Evolutionary conservation across 768 basidiomycete species (phyloP).

Genomic region (Gymnopilus junonius): DNA sequence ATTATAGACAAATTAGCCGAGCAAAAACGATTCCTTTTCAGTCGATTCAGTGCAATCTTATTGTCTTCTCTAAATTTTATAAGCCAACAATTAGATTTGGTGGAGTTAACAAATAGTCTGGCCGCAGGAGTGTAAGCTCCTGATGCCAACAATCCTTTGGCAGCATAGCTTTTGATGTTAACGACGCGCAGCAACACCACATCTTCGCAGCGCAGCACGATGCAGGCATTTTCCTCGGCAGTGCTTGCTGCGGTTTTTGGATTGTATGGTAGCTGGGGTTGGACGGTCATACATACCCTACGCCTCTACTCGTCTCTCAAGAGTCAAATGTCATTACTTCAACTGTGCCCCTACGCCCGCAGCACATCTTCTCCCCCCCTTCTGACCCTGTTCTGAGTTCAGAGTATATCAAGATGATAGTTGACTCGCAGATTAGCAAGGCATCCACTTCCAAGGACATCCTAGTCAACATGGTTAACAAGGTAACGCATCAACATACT

Average conservation of each 20-base stretch:
- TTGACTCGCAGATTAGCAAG: not conserved
- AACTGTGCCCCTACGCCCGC: not conserved
- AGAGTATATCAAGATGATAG: constrained; percentile 3
- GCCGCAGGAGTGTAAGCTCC: no score
- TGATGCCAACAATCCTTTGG: not conserved
- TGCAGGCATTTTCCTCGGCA: not conserved
- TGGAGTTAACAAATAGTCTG: no score
- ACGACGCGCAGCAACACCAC: not conserved
- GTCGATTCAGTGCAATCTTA: no score
- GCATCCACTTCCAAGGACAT: not conserved
- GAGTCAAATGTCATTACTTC: not conserved
- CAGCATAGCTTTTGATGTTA: not conserved
- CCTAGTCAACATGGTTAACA: not conserved
- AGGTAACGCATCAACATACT: not conserved
- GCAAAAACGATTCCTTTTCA: no score
- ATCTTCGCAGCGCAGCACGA: not conserved
- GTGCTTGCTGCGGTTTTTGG: constrained; percentile 6
- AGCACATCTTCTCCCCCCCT: not conserved
- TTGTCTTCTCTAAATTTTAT: no score
- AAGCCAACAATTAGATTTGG: no score
- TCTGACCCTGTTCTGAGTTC: not conserved
- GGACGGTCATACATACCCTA: not conserved
- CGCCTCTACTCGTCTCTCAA: no score
- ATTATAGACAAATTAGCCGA: no score
- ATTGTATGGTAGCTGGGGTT: not conserved